These are phyloP conservation scores for Cryptococcus sp. DNA, from an alignment of 1,284 basidiomycete genomes.

Conservation along the genomic window DNA sequence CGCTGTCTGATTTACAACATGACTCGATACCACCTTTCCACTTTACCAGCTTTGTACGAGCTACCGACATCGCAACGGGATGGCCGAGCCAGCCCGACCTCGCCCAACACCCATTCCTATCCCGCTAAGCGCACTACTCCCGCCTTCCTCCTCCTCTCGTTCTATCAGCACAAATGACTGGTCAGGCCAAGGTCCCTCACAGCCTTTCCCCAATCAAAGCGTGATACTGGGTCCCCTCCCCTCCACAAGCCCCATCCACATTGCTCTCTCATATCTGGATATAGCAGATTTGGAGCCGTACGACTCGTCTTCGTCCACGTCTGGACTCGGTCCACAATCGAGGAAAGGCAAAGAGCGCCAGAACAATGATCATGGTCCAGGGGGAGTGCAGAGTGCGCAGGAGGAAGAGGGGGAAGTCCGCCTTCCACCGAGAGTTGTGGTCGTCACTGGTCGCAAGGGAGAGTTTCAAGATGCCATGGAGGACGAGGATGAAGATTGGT, in stretches of 20 bases:
- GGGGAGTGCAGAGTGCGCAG: background rate
- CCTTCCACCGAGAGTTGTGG: conserved; percentile 25
- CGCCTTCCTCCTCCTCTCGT: conserved; percentile 12
- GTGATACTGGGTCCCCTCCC: conserved; percentile 40
- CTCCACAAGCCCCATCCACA: conserved; percentile 35
- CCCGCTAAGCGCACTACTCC: conserved; percentile 29
- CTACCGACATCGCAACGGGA: background rate
- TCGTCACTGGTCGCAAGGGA: conserved; percentile 38
- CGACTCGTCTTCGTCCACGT: background rate
- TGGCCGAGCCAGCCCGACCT: background rate
- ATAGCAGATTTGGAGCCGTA: conserved; percentile 15
- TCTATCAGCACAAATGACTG: background rate
- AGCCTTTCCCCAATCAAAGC: conserved; percentile 17
- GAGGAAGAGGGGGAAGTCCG: conserved; percentile 2
- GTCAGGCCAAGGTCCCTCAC: conserved; percentile 1
- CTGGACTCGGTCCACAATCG: background rate
- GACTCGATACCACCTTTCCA: too few species aligned
- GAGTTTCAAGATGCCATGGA: conserved; percentile 27
- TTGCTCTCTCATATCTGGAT: conserved; percentile 30
- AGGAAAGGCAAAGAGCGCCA: conserved; percentile 5
- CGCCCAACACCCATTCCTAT: conserved; percentile 5
- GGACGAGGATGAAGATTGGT: conserved; percentile 40
- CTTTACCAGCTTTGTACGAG: too few species aligned
- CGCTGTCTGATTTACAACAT: too few species aligned
- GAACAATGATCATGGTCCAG: too few species aligned